Base-by-base conservation (phyloP, 306 rosid genomes). In the Trifolium repens region DNA sequence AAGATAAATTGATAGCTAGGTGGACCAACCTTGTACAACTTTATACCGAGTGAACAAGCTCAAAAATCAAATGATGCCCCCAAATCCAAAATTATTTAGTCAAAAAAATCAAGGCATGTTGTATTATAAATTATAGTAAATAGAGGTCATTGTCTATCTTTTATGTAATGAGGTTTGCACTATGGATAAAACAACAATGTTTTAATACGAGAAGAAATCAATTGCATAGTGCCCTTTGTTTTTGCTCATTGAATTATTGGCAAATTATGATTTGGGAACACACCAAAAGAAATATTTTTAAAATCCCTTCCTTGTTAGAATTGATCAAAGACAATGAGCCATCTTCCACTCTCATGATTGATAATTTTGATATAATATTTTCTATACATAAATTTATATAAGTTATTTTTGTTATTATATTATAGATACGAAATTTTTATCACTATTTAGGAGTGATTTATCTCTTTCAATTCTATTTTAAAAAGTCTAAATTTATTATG, bases 51-150 rank as follows among this genome's bases (percentile, higher is more conserved):
- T 11, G 78, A 73, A 52, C 69, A 54, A 70, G 62, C 60, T 63
- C 47, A 13, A 32, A 67, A 74, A 69, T 34, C 74, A 80, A 86
- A 86, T 86, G 85, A 83, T 86, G 77, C 86, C 89, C 87, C 19
- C 19, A 85, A 83, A 84, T 6, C 49, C 68, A 39, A 70, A 34
- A 76, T 63, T 53, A 64, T 55, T 71, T 50, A 77, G 12, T 69
- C 13, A 71, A 57, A 37, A 77, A 78, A 73, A 79, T 68, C 67
- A 55, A 67, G 62, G 32, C 42, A 75, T 68, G 65, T 17, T 71
- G 80, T 16, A 67, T 76, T 37, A 55, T 68, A 60, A 67, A 66
- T 78, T 37, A 30, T 34, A 67, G 59, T 35, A 78, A 69, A 71
- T 19, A 66, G 35, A 50, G 42, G 81, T 75, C 82, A 59, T 50